Evolutionary conservation across 345 rosid genomes (phyloP).

Genomic region (Odontarrhena argentea): DNA sequence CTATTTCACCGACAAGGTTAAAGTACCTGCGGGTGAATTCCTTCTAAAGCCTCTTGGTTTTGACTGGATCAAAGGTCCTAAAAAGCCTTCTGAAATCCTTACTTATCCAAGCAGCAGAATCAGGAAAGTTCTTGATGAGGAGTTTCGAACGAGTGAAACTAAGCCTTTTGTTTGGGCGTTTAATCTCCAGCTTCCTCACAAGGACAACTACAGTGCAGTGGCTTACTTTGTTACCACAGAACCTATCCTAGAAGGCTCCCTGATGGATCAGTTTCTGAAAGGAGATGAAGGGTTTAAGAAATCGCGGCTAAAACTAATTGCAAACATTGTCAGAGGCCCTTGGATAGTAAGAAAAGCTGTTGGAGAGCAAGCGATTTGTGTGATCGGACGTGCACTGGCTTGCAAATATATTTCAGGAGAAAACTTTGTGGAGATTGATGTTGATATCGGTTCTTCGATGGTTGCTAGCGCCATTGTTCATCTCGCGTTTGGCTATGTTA

Average conservation of each 20-base stretch:
- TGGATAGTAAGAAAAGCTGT: constrained; percentile 98
- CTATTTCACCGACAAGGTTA: constrained; percentile 66
- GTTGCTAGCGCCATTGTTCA: constrained; percentile 95
- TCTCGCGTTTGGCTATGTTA: constrained; percentile 83
- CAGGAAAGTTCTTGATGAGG: constrained; percentile 60
- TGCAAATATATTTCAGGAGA: constrained; percentile 60
- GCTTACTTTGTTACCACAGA: constrained; percentile 72
- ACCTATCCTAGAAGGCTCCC: constrained; percentile 71
- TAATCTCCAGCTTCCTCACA: constrained; percentile 86
- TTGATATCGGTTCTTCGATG: constrained; percentile 96
- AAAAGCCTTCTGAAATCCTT: constrained; percentile 62
- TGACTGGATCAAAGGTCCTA: constrained; percentile 82
- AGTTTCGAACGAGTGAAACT: constrained; percentile 49
- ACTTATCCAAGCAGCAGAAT: constrained; percentile 59
- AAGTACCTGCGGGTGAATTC: constrained; percentile 73
- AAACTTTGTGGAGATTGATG: constrained; percentile 74
- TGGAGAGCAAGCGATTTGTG: constrained; percentile 95
- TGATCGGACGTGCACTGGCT: constrained; percentile 81
- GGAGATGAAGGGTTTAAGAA: constrained; percentile 74
- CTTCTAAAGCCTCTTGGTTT: constrained; percentile 83
- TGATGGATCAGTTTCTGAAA: constrained; percentile 68
- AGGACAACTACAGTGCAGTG: constrained; percentile 86
- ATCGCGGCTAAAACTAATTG: constrained; percentile 88
- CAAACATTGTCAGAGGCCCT: constrained; percentile 93
- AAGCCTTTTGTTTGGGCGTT: constrained; percentile 97